A percentile compares a stretch with the other conserved stretches of the same genome.
Evolutionary conservation across 371 early-diverging fungal genomes (phyloP).

Genomic region (Mucor circinelloides): DNA sequence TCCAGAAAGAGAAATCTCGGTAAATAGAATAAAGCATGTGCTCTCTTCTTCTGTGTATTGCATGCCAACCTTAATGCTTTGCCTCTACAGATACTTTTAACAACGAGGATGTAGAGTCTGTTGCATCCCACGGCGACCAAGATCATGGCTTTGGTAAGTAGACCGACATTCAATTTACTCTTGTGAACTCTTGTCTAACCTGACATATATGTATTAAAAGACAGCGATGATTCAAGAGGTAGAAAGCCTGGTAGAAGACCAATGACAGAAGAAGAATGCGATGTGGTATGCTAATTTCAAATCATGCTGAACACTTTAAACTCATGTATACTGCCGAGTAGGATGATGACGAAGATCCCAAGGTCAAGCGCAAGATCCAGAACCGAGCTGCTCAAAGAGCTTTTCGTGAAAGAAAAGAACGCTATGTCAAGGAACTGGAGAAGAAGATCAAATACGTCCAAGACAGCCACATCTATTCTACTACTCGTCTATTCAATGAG

Average conservation of each 20-base stretch:
- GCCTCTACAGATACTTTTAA: not conserved
- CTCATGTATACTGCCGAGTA: not conserved
- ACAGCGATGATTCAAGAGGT: constrained; percentile 14
- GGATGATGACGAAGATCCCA: constrained; percentile 18
- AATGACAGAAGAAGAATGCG: constrained; percentile 18
- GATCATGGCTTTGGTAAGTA: constrained; percentile 5
- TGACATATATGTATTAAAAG: constrained; percentile 4
- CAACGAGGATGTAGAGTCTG: not conserved
- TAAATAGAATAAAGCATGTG: not conserved
- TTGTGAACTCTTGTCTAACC: not conserved
- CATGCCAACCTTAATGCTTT: not conserved
- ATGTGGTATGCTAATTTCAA: not conserved
- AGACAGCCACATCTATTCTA: constrained; percentile 40
- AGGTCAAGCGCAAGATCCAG: constrained; percentile 63
- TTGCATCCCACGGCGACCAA: not conserved
- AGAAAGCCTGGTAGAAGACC: constrained; percentile 27
- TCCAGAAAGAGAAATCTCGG: constrained; percentile 6
- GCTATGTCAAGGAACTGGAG: constrained; percentile 63
- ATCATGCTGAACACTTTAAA: not conserved
- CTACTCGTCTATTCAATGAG: constrained; percentile 35
- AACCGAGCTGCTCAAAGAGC: constrained; percentile 73
- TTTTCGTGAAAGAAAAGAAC: constrained; percentile 66
- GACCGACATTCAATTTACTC: not conserved
- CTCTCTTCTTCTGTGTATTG: not conserved
- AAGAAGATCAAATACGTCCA: constrained; percentile 60